Percentiles rank a stretch among this genome's conserved stretches.
phyloP scores from a whole-genome alignment of 1,139 yeast species.

The Cylindricascospora bacillispora region DNA sequence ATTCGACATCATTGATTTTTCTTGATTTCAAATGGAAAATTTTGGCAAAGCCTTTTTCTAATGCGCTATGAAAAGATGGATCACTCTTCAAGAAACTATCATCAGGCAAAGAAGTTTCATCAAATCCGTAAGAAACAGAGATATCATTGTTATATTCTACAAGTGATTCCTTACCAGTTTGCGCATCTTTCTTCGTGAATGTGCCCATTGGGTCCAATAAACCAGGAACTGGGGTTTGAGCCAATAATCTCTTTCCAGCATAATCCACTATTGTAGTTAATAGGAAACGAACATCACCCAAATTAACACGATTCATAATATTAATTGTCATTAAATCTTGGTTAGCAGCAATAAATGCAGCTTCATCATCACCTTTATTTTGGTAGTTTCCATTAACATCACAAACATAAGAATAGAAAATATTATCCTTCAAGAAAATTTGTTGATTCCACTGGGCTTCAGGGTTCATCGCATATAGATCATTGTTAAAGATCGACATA shows the following conservation, averaged over 20 bases:
- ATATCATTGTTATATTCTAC: constrained; percentile 23
- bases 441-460: constrained; percentile 46
- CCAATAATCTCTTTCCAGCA: constrained; percentile 75
- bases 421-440: constrained; percentile 68
- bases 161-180: constrained; percentile 24
- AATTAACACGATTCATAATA: constrained; percentile 53
- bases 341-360: constrained; percentile 68
- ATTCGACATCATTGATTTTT: constrained; percentile 37
- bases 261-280: constrained; percentile 79
- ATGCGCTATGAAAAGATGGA: constrained; percentile 38
- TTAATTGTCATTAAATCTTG: constrained; percentile 72
- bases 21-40: constrained; percentile 71
- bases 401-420: constrained; percentile 71
- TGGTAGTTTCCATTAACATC: constrained; percentile 63
- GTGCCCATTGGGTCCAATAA: constrained; percentile 40
- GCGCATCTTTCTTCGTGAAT: constrained; percentile 22
- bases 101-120: constrained; percentile 28
- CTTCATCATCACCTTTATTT: constrained; percentile 66
- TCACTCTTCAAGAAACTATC: constrained; percentile 33
- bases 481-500: constrained; percentile 59
- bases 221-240: constrained; percentile 98
- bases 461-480: constrained; percentile 70
- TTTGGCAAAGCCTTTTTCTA: constrained; percentile 53
- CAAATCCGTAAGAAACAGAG: constrained; percentile 51
- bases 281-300: constrained; percentile 52